Conservation (phyloP, 2,329 filamentous ascomycete species). For the Aspergillus versicolor region DNA sequence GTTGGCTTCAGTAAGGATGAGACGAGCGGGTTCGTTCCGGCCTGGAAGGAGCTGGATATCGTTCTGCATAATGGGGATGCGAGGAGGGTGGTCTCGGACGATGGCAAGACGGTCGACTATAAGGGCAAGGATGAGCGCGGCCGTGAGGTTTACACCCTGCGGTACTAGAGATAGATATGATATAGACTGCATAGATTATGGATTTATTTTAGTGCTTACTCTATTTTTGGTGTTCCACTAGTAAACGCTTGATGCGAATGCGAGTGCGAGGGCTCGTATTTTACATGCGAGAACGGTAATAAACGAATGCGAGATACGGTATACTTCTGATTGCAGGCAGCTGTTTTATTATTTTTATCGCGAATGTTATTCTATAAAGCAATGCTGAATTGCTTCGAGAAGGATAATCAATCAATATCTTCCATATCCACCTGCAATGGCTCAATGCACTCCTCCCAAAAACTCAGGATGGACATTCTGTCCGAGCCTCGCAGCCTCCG, state of each 20-base stretch:
- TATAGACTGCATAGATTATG: too few species aligned
- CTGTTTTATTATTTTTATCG: neutral
- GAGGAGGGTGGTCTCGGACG: constrained; percentile 38
- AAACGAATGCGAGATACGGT: neutral
- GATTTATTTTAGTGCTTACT: too few species aligned
- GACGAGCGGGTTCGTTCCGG: constrained; percentile 45
- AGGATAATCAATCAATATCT: neutral
- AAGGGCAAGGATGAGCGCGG: constrained; percentile 29
- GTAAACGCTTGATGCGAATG: neutral
- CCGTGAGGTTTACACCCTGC: constrained; percentile 31
- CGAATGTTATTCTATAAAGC: neutral
- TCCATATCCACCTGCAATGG: neutral
- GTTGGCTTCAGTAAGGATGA: constrained; percentile 45
- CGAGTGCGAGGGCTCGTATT: neutral
- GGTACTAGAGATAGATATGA: constrained; percentile 13
- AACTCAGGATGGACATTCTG: neutral
- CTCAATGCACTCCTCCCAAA: neutral
- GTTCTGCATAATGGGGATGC: constrained; percentile 53
- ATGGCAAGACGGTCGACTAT: constrained; percentile 29
- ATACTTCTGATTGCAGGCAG: neutral
- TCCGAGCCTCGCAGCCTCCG: neutral
- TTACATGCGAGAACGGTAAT: neutral
- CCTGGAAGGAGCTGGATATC: constrained; percentile 52
- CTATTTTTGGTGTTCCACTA: neutral
- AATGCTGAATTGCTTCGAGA: neutral